Evolutionary conservation across 106 monocot species (phyloP).

Genomic region (Dendrobium huoshanense): DNA sequence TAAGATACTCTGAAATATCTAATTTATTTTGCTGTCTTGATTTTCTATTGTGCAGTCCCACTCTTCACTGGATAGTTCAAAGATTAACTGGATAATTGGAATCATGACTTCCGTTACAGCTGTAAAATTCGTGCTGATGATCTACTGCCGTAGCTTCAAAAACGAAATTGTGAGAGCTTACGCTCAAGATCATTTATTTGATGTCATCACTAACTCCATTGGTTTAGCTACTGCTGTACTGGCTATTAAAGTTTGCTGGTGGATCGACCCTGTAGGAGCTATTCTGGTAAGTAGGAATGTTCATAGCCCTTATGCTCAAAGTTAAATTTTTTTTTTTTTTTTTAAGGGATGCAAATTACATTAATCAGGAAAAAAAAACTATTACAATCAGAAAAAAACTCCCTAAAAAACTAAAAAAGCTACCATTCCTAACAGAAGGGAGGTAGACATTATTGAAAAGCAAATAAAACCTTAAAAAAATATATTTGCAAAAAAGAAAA

Average conservation of each 20-base stretch:
- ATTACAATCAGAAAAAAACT: no score
- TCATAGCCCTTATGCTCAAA: no score
- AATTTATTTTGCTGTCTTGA: neutral
- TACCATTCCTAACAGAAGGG: no score
- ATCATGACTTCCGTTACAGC: slow-evolving; percentile 65
- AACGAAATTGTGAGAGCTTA: slow-evolving; percentile 81
- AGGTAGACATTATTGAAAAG: no score
- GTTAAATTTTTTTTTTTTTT: no score
- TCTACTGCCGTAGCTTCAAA: slow-evolving; percentile 68
- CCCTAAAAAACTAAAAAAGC: no score
- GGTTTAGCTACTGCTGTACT: slow-evolving; percentile 67
- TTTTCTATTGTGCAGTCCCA: slow-evolving; percentile 32
- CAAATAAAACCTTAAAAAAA: no score
- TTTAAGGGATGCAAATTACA: no score
- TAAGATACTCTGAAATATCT: neutral
- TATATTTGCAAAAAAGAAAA: no score
- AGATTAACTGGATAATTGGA: slow-evolving; percentile 69
- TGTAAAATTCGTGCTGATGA: slow-evolving; percentile 66
- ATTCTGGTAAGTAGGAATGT: slow-evolving; percentile 41
- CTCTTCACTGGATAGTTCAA: slow-evolving; percentile 15
- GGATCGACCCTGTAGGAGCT: slow-evolving; percentile 84
- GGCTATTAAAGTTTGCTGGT: slow-evolving; percentile 47
- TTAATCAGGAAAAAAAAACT: no score
- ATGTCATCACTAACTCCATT: slow-evolving; percentile 83
- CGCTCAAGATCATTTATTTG: slow-evolving; percentile 89